phyloP scores from a whole-genome alignment of 768 basidiomycete genomes.

The Suillus brevipes region DNA sequence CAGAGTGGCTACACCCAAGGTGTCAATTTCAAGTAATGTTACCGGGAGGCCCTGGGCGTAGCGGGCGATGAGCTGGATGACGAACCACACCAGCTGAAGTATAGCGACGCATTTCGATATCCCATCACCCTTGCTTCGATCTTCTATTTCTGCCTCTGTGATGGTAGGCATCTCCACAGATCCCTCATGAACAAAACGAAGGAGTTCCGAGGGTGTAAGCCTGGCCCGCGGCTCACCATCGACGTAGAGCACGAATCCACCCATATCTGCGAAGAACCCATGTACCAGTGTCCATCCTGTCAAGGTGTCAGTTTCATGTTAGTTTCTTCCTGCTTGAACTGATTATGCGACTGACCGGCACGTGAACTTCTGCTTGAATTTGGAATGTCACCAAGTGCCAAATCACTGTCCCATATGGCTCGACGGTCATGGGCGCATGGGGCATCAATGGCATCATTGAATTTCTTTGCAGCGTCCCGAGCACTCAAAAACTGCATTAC shows the following conservation, averaged over 20 bases:
- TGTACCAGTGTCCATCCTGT: too few species aligned
- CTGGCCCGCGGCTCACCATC: background rate
- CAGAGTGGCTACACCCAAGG: too few species aligned
- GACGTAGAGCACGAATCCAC: background rate
- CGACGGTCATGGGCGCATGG: background rate
- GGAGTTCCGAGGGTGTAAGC: background rate
- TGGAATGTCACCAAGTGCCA: too few species aligned
- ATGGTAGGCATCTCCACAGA: background rate
- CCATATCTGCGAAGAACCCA: background rate
- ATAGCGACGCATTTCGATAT: background rate
- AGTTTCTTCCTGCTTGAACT: too few species aligned
- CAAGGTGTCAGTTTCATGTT: too few species aligned
- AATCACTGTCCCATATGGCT: too few species aligned
- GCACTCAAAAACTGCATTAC: background rate
- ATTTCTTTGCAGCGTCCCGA: background rate
- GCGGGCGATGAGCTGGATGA: too few species aligned
- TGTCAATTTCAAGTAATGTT: too few species aligned
- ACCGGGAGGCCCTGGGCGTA: too few species aligned
- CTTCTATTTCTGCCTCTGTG: too few species aligned
- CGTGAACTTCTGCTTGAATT: too few species aligned
- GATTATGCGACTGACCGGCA: too few species aligned
- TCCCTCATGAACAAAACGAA: background rate
- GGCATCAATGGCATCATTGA: background rate
- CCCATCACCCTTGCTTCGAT: background rate
- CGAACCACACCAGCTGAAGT: background rate